These are phyloP conservation scores for Abelmoschus esculentus DNA, from an alignment of 345 rosid genomes.

Conservation along the genomic window DNA sequence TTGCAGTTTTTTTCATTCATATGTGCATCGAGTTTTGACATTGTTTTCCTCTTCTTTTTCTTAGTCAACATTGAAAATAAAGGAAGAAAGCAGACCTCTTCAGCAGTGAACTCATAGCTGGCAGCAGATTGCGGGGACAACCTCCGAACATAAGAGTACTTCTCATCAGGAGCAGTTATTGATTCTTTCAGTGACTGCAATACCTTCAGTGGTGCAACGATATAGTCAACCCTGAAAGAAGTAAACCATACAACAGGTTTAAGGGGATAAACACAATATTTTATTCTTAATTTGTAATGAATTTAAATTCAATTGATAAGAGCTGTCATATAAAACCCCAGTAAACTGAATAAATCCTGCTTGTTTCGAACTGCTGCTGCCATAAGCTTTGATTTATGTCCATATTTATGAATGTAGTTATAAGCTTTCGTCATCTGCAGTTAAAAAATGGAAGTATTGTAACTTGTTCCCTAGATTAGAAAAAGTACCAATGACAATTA, in stretches of 20 bases:
- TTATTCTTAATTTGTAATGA: slow-evolving; percentile 5
- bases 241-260: slow-evolving; percentile 3
- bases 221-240: slow-evolving; percentile 72
- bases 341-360: slow-evolving; percentile 83
- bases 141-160: slow-evolving; percentile 65
- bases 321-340: slow-evolving; percentile 45
- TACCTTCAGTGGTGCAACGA: slow-evolving; percentile 85
- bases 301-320: not conserved
- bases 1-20: not conserved
- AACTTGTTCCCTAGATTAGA: not conserved
- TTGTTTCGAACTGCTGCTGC: slow-evolving; percentile 99
- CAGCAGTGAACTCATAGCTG: slow-evolving; percentile 54
- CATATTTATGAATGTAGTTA: slow-evolving; percentile 89
- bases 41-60: not conserved
- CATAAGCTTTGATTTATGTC: slow-evolving; percentile 88
- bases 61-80: not conserved
- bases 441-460: not conserved
- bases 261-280: not conserved
- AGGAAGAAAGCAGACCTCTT: slow-evolving; percentile 53
- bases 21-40: not conserved
- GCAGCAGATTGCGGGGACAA: slow-evolving; percentile 70
- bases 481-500: not conserved
- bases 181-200: slow-evolving; percentile 84
- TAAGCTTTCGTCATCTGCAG: slow-evolving; percentile 59
- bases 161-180: slow-evolving; percentile 54